A percentile compares a stretch with the other conserved stretches of the same genome.
phyloP scores from a whole-genome alignment of 2,329 filamentous ascomycete species.

The Magnaporthales sp. region DNA sequence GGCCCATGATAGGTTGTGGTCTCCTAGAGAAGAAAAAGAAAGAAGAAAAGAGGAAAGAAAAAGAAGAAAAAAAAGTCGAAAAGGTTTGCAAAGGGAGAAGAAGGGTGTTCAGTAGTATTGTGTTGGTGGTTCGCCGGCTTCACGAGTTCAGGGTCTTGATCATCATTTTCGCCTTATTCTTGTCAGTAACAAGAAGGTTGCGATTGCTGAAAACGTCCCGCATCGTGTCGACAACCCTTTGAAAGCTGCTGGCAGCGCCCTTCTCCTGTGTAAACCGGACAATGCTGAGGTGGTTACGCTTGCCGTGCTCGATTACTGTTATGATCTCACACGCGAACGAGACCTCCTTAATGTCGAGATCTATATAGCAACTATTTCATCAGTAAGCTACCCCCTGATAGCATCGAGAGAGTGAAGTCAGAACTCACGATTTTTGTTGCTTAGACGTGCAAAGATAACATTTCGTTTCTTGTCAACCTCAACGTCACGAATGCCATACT shows the following conservation, averaged over 20 bases:
- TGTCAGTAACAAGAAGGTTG: conserved; percentile 60
- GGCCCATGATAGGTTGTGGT: background rate
- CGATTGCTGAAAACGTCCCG: conserved; percentile 57
- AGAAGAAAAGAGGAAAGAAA: background rate
- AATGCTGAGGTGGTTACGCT: conserved; percentile 66
- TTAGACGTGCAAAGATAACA: conserved; percentile 71
- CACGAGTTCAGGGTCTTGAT: conserved; percentile 53
- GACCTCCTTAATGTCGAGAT: conserved; percentile 78
- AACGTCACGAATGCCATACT: conserved; percentile 73
- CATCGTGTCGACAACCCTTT: conserved; percentile 72
- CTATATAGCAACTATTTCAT: conserved; percentile 29
- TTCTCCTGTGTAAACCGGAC: conserved; percentile 82
- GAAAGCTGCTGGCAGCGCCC: conserved; percentile 86
- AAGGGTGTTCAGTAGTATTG: background rate
- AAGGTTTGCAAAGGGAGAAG: background rate
- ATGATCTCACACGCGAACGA: conserved; percentile 81
- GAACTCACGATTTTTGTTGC: conserved; percentile 66
- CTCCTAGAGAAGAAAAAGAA: background rate
- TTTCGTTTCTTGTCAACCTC: conserved; percentile 71
- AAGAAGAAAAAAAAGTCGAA: background rate
- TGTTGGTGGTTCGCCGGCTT: conserved; percentile 9
- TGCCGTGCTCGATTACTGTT: conserved; percentile 79
- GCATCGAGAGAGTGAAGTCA: background rate
- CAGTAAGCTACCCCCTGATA: background rate
- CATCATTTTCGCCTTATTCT: conserved; percentile 63